Base-by-base conservation (phyloP, 805 yeast species). In the Saturnispora saitoi region DNA sequence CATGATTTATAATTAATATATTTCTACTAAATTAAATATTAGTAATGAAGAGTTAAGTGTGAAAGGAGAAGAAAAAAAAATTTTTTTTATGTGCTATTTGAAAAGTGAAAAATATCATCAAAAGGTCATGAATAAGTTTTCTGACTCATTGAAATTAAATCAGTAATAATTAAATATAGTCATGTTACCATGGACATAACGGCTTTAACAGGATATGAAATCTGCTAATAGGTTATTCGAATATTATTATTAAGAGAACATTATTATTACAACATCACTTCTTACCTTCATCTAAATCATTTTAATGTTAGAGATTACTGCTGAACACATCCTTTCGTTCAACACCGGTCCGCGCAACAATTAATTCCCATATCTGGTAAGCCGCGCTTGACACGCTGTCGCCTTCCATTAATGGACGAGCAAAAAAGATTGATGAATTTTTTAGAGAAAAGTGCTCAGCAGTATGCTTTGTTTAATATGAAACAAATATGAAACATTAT, bases 401-500 rank as follows among this genome's bases (percentile, higher is more conserved):
- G 6, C 14, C 4, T 34, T 17, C 38, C 22, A 1, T 7, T 17
- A 7, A 17, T 15, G 38, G 38, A 34, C 15, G 22, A 22, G 11
- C 3, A 10, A 22, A 19, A 37, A 11, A 34, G 4, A 17, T 10
- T 9, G 3, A 10, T 15, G 24, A 34, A 34, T n/a, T 4, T 15
- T 32, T n/a, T n/a, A 9, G 2, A 9, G 32, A 41, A 29, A 7
- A 30, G 15, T 20, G 45, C 45, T 42, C 38, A 42, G 44, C 44
- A 19, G 4, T 5, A 15, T 12, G 8, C 11, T 12, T 5, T 3
- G 11, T 3, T 3, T 9, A 22, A 44, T 14, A 36, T 45, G 48
- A 45, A 45, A 45, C 48, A 30, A 28, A 38, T 29, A 37, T 45
- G 48, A 45, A 45, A 45, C 48, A 24, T 9, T 9, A 24, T 24